phyloP scores from a whole-genome alignment of 2,329 filamentous ascomycete species.

The Cercospora sojina region DNA sequence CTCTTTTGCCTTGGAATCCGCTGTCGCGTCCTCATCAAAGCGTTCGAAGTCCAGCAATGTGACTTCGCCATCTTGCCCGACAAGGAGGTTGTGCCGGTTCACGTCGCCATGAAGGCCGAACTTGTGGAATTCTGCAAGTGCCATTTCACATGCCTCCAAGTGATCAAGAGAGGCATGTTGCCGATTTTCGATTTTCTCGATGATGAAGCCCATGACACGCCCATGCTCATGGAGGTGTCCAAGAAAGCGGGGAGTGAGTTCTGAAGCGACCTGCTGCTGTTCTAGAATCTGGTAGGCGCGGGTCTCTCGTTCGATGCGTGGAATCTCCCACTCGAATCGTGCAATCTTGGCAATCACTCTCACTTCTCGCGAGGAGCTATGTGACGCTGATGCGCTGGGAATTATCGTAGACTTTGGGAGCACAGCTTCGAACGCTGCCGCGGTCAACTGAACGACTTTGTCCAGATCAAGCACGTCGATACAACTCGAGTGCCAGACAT shows the following conservation, averaged over 20 bases:
- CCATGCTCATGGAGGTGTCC: not conserved
- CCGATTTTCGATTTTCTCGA: not conserved
- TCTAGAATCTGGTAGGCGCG: slow-evolving; percentile 8
- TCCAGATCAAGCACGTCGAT: not conserved
- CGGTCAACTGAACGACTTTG: not conserved
- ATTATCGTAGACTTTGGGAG: not conserved
- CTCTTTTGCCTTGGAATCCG: not conserved
- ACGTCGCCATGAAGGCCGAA: not conserved
- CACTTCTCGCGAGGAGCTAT: not conserved
- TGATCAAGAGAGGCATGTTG: not conserved
- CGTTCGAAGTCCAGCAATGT: not conserved
- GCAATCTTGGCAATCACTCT: slow-evolving; percentile 10
- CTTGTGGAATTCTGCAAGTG: not conserved
- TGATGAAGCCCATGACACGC: not conserved
- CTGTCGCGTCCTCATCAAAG: not conserved
- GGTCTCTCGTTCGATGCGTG: slow-evolving; percentile 12
- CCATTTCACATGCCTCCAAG: not conserved
- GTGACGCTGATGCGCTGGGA: not conserved
- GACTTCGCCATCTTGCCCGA: not conserved
- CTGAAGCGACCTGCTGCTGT: not conserved
- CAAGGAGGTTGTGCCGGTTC: not conserved
- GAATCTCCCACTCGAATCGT: slow-evolving; percentile 14
- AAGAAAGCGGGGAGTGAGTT: not conserved
- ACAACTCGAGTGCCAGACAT: not conserved
- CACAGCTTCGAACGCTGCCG: not conserved